A percentile compares a stretch with the other conserved stretches of the same genome.
Conservation (phyloP, 805 yeast species). For the Ogataea methanolica region DNA sequence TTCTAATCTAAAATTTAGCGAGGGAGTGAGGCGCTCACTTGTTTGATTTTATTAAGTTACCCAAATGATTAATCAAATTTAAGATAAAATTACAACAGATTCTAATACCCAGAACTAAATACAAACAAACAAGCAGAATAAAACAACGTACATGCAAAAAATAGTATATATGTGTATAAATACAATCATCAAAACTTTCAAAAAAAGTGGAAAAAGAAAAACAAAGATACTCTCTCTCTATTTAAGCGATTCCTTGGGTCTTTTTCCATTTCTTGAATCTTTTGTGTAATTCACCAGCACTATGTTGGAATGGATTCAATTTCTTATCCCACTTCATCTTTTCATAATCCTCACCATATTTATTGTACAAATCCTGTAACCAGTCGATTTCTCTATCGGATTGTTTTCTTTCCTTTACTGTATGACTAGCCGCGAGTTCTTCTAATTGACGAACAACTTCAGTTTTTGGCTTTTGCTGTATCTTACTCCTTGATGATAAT, state of each 20-base stretch:
- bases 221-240: background rate
- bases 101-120: background rate
- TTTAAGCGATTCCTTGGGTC: constrained; percentile 6
- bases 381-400: constrained; percentile 74
- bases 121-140: background rate
- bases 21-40: too few species aligned
- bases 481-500: background rate
- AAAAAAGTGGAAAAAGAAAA: too few species aligned
- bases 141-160: background rate
- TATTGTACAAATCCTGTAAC: constrained; percentile 57
- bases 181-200: too few species aligned
- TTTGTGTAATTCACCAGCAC: constrained; percentile 76
- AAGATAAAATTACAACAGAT: too few species aligned
- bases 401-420: constrained; percentile 48
- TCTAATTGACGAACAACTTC: constrained; percentile 70
- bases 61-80: too few species aligned
- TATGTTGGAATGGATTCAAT: constrained; percentile 76
- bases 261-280: constrained; percentile 70
- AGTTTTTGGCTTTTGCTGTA: constrained; percentile 31
- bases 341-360: constrained; percentile 83
- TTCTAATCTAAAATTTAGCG: too few species aligned
- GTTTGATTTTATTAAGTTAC: too few species aligned
- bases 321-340: constrained; percentile 92
- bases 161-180: too few species aligned
- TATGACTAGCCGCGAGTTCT: constrained; percentile 43